These are phyloP conservation scores for Phoma sp. DNA, from an alignment of 2,329 filamentous ascomycete species.

Conservation along the genomic window DNA sequence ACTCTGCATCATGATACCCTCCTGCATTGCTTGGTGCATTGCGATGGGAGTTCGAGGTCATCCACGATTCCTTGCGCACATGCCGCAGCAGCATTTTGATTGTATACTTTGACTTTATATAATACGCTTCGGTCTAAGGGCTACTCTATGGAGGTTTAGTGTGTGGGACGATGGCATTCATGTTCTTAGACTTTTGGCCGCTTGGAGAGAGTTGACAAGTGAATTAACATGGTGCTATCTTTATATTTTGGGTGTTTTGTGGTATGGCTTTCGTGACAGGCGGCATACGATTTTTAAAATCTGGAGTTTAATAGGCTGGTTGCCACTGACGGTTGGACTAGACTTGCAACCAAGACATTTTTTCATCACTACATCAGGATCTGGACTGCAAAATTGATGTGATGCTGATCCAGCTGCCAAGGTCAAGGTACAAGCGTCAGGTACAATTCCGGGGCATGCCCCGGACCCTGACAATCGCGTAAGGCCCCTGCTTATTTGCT, in stretches of 20 bases:
- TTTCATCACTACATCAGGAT: background rate
- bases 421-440: slow-evolving; percentile 4
- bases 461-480: slow-evolving; percentile 7
- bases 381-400: background rate
- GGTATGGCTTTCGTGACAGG: slow-evolving; percentile 7
- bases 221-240: slow-evolving; percentile 45
- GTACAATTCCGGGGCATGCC: slow-evolving; percentile 5
- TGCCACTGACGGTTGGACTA: slow-evolving; percentile 4
- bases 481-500: background rate
- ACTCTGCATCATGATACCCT: slow-evolving; percentile 44
- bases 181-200: slow-evolving; percentile 43
- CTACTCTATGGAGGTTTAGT: slow-evolving; percentile 41
- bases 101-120: slow-evolving; percentile 44
- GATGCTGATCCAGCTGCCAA: slow-evolving; percentile 1
- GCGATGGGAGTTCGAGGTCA: slow-evolving; percentile 41
- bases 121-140: slow-evolving; percentile 45
- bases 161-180: slow-evolving; percentile 47
- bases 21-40: slow-evolving; percentile 34
- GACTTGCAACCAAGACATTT: background rate
- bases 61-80: slow-evolving; percentile 30
- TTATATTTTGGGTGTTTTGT: slow-evolving; percentile 16
- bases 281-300: slow-evolving; percentile 6
- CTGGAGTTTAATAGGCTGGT: slow-evolving; percentile 13
- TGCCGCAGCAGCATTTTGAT: slow-evolving; percentile 45
- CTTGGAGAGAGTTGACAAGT: slow-evolving; percentile 35